phyloP scores from a whole-genome alignment of 805 yeast genomes.

The Candida railenensis region DNA sequence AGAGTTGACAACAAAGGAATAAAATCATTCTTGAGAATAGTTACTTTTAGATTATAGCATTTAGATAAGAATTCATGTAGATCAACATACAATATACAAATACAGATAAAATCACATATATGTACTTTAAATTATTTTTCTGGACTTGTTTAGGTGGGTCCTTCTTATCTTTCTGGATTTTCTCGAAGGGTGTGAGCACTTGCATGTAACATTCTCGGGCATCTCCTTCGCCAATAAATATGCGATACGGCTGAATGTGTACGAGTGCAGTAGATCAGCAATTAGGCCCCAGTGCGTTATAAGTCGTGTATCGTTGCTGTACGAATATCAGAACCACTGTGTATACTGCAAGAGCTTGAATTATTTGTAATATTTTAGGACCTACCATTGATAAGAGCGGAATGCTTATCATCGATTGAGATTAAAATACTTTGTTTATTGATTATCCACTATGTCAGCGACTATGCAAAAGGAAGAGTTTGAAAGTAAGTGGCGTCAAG shows the following conservation, averaged over 20 bases:
- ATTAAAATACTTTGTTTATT: neutral
- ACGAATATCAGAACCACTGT: no score
- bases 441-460: neutral
- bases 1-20: neutral
- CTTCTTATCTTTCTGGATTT: neutral
- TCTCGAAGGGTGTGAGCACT: no score
- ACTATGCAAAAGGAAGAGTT: slow-evolving; percentile 20
- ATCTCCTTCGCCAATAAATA: neutral
- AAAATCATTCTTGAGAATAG: neutral
- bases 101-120: neutral
- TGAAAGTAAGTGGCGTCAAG: slow-evolving; percentile 44
- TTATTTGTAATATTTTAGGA: no score
- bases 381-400: no score
- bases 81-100: neutral
- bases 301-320: no score
- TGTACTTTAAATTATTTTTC: no score
- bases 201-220: no score
- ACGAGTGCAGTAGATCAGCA: no score
- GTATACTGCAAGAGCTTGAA: no score
- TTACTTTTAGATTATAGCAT: neutral
- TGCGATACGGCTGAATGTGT: no score
- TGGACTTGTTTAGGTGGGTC: neutral
- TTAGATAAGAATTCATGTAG: neutral
- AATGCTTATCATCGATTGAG: neutral
- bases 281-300: no score